Evolutionary conservation across 768 basidiomycete genomes (phyloP).

Genomic region (Psilocybe subaeruginosa): DNA sequence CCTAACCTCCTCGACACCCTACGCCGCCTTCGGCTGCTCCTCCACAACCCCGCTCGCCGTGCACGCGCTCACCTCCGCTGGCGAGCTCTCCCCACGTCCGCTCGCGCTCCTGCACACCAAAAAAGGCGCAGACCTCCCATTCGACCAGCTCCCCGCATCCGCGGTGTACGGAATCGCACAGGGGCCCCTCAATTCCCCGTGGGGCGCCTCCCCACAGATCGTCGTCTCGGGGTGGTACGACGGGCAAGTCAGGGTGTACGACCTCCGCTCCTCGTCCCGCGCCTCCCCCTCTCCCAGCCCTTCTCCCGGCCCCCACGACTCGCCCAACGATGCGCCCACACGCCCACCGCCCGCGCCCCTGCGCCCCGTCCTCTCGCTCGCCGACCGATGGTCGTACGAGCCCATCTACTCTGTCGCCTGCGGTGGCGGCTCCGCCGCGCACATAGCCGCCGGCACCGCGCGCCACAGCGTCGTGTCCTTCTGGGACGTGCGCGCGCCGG

Average conservation of each 20-base stretch:
- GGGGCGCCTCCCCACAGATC: conserved; percentile 73
- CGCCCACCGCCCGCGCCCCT: conserved; percentile 36
- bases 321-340: not conserved
- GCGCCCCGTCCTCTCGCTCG: conserved; percentile 60
- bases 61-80: conserved; percentile 51
- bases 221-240: conserved; percentile 86
- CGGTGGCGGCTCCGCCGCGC: conserved; percentile 68
- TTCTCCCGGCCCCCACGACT: not conserved
- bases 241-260: conserved; percentile 72
- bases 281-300: not conserved
- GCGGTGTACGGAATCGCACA: conserved; percentile 77
- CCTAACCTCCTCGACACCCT: conserved; percentile 52
- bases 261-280: conserved; percentile 59
- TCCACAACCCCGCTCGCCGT: conserved; percentile 62
- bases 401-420: conserved; percentile 77
- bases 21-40: conserved; percentile 70
- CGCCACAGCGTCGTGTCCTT: conserved; percentile 79
- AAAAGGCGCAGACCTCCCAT: conserved; percentile 21
- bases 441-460: conserved; percentile 78
- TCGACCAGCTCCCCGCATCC: conserved; percentile 33
- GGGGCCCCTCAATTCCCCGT: conserved; percentile 63
- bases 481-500: conserved; percentile 75
- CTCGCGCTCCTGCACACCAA: conserved; percentile 49
- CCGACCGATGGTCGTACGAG: conserved; percentile 71
- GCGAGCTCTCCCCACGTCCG: conserved; percentile 46